Evolutionary conservation across 306 rosid genomes (phyloP).

Genomic region (Ammopiptanthus mongolicus): DNA sequence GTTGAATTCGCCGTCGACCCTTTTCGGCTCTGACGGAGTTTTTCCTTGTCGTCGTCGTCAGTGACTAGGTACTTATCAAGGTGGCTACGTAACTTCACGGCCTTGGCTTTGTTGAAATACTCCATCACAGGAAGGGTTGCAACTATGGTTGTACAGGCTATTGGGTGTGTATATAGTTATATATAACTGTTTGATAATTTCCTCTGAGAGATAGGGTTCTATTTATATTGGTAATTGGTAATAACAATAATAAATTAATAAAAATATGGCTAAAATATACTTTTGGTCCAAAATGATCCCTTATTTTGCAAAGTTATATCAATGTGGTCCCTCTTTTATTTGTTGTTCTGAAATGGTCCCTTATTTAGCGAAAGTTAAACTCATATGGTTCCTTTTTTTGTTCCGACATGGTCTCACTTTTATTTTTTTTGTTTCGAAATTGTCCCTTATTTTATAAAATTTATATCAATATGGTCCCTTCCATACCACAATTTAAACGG

Average conservation of each 20-base stretch:
- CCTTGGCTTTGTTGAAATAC: constrained; percentile 42
- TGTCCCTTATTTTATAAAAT: no score
- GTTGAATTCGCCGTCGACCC: constrained; percentile 29
- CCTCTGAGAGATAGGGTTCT: background rate
- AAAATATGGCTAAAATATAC: no score
- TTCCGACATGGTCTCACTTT: no score
- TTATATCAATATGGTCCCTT: no score
- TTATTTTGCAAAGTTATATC: no score
- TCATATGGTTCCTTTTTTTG: no score
- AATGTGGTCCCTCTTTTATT: no score
- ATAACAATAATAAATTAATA: background rate
- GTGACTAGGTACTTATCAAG: constrained; percentile 62
- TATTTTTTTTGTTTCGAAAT: no score
- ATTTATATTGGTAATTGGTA: background rate
- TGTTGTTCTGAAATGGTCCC: no score
- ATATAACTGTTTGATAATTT: background rate
- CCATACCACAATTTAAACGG: no score
- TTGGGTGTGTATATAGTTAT: background rate
- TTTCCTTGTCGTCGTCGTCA: constrained; percentile 38
- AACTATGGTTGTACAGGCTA: background rate
- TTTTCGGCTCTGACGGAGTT: constrained; percentile 56
- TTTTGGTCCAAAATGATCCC: no score
- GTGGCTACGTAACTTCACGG: constrained; percentile 67
- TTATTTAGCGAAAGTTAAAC: no score
- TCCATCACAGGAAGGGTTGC: constrained; percentile 47